These are phyloP conservation scores for Diaporthe amygdali DNA, from an alignment of 2,329 filamentous ascomycete genomes.

Conservation along the genomic window DNA sequence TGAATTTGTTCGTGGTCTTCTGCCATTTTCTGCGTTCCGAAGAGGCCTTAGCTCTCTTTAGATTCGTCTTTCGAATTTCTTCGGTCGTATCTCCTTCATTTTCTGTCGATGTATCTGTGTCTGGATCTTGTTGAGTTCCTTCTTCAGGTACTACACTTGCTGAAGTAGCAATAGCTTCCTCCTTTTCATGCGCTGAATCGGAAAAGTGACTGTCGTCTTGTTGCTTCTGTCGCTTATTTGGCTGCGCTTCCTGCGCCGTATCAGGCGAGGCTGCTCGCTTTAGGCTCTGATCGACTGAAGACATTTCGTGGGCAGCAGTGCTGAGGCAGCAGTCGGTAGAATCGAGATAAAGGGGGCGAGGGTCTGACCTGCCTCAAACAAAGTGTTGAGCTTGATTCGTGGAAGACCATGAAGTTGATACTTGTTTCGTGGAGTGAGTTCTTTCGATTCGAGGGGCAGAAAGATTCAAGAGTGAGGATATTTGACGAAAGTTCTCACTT, in stretches of 20 bases:
- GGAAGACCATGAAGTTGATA: too few relatives aligned
- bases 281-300: neutral
- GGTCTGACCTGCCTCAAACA: too few relatives aligned
- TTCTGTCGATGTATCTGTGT: neutral
- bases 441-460: too few relatives aligned
- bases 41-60: too few relatives aligned
- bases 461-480: neutral
- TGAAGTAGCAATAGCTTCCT: too few relatives aligned
- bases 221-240: neutral
- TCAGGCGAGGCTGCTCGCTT: neutral
- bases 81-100: neutral
- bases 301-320: too few relatives aligned
- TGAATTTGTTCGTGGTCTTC: neutral
- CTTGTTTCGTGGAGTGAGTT: too few relatives aligned
- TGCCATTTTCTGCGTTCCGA: neutral
- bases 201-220: neutral
- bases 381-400: too few relatives aligned
- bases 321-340: too few relatives aligned
- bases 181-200: neutral
- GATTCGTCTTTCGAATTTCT: neutral
- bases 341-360: too few relatives aligned
- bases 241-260: neutral
- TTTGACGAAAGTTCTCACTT: neutral
- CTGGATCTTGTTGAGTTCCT: neutral
- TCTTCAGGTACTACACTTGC: neutral